phyloP scores from a whole-genome alignment of 306 rosid genomes.

The Vigna angularis region DNA sequence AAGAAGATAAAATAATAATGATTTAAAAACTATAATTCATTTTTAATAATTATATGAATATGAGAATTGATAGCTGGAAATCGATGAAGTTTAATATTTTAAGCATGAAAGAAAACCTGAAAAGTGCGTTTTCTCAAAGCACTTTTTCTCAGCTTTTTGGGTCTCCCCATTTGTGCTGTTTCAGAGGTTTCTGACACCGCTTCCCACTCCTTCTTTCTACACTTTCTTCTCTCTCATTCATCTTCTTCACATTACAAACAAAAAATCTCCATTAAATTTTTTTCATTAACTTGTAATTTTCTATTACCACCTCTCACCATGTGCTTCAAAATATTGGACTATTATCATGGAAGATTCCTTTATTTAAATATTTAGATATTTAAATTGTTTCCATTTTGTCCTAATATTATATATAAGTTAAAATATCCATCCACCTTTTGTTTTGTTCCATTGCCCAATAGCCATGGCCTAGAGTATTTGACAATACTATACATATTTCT shows the following conservation, averaged over 20 bases:
- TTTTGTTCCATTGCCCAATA: background rate
- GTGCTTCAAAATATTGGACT: slow-evolving; percentile 11
- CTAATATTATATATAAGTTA: slow-evolving; percentile 13
- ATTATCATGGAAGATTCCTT: slow-evolving; percentile 36
- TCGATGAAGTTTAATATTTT: slow-evolving; percentile 30
- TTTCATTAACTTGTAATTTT: slow-evolving; percentile 11
- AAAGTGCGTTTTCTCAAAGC: slow-evolving; percentile 11
- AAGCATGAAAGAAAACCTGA: background rate
- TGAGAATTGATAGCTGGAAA: background rate
- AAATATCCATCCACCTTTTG: slow-evolving; percentile 13
- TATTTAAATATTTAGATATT: slow-evolving; percentile 26
- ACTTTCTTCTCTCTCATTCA: background rate
- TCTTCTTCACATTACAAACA: background rate
- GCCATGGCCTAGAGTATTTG: slow-evolving; percentile 32
- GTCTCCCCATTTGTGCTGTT: slow-evolving; percentile 18
- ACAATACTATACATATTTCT: slow-evolving; percentile 4
- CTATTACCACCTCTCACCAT: slow-evolving; percentile 31
- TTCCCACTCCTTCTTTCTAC: background rate
- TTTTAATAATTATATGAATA: no score
- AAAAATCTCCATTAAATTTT: background rate
- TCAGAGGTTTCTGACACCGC: slow-evolving; percentile 46
- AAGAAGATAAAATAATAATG: no score
- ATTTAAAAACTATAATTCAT: no score
- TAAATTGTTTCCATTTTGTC: slow-evolving; percentile 11
- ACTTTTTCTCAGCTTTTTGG: slow-evolving; percentile 18